Evolutionary conservation across 2,329 filamentous ascomycete genomes (phyloP).

Genomic region (Arthroderma sp.): DNA sequence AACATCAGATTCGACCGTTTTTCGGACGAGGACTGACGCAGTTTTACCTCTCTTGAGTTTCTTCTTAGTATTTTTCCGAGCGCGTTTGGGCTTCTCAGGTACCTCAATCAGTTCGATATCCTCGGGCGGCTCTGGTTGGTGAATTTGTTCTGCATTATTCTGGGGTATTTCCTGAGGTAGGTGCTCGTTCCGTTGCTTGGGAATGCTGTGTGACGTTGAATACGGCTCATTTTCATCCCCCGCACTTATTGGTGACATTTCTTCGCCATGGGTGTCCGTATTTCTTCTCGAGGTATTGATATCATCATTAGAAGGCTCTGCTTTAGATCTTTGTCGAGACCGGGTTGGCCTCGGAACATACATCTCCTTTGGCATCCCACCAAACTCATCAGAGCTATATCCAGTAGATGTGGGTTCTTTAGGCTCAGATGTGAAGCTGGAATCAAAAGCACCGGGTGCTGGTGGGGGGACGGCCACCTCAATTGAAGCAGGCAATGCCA

Average conservation of each 20-base stretch:
- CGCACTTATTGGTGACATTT: too few relatives aligned
- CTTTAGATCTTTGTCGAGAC: conserved; percentile 9
- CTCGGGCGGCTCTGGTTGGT: not conserved
- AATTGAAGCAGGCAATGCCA: conserved; percentile 15
- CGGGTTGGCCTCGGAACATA: conserved; percentile 28
- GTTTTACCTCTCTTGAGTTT: conserved; percentile 34
- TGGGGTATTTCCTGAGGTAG: too few relatives aligned
- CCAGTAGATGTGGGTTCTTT: not conserved
- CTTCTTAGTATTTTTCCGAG: conserved; percentile 27
- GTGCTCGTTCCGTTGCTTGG: too few relatives aligned
- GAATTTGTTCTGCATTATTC: too few relatives aligned
- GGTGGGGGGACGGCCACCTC: conserved; percentile 6
- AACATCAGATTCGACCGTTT: conserved; percentile 18
- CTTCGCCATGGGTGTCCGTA: too few relatives aligned
- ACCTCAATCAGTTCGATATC: not conserved
- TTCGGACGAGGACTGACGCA: conserved; percentile 21
- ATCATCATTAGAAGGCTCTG: too few relatives aligned
- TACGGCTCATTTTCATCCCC: too few relatives aligned
- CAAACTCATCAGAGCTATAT: conserved; percentile 11
- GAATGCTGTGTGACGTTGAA: too few relatives aligned
- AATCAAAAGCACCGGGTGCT: not conserved
- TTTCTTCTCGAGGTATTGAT: too few relatives aligned
- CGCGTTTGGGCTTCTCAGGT: conserved; percentile 12
- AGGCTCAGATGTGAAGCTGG: not conserved
- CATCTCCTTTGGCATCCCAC: conserved; percentile 25